Percentiles rank a stretch among this genome's conserved stretches.
Evolutionary conservation across 768 basidiomycete genomes (phyloP).

Genomic region (Lactarius evosmus): DNA sequence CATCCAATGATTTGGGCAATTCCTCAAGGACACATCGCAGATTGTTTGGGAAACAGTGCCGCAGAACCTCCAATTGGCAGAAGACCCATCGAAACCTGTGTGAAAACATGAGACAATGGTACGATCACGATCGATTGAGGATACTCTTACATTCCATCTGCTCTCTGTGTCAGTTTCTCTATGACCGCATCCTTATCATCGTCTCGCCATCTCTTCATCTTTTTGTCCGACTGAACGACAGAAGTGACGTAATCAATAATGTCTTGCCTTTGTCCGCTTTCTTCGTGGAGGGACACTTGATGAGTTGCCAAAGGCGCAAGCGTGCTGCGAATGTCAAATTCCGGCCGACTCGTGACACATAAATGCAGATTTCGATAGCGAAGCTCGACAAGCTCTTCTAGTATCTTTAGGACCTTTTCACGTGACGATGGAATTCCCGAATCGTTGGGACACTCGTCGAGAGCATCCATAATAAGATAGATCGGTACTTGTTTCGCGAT

Average conservation of each 20-base stretch:
- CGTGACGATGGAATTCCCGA: neutral
- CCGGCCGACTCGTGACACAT: neutral
- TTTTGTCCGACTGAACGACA: too few species aligned
- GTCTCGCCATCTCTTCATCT: too few species aligned
- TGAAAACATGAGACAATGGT: too few species aligned
- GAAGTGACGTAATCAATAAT: too few species aligned
- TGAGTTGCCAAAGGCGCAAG: neutral
- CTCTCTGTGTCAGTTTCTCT: too few species aligned
- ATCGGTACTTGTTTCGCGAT: too few species aligned
- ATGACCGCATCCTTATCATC: too few species aligned
- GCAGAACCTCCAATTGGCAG: constrained; percentile 4
- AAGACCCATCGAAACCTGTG: constrained; percentile 9
- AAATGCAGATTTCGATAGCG: neutral
- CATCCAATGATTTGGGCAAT: constrained; percentile 6
- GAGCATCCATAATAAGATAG: neutral
- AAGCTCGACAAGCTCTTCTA: neutral
- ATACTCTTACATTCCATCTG: too few species aligned
- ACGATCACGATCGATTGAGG: too few species aligned
- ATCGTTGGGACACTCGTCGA: neutral
- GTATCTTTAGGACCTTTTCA: neutral
- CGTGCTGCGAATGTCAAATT: neutral
- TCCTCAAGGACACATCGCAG: neutral
- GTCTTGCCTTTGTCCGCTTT: too few species aligned
- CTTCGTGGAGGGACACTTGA: neutral
- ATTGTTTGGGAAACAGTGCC: neutral